Evolutionary conservation across 768 basidiomycete genomes (phyloP).

Genomic region (Leccinum variicolor): DNA sequence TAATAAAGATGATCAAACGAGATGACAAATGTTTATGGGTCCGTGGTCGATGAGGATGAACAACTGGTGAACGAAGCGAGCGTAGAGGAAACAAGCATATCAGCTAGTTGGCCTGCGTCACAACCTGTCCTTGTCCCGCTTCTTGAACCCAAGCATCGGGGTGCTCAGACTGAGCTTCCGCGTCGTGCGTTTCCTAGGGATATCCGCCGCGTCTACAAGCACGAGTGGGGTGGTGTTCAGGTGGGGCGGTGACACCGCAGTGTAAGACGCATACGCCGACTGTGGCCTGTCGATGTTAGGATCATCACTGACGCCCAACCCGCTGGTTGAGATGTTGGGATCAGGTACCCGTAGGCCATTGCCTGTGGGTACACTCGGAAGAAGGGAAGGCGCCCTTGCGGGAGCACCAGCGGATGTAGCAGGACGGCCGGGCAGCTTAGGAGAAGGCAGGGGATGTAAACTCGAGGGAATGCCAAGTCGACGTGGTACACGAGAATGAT

Average conservation of each 20-base stretch:
- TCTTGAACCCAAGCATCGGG: conserved; percentile 54
- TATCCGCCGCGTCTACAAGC: conserved; percentile 17
- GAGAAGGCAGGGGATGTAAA: background rate
- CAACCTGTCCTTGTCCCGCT: conserved; percentile 49
- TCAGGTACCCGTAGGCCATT: conserved; percentile 1
- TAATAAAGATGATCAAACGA: conserved; percentile 28
- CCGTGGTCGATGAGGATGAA: background rate
- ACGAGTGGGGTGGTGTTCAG: conserved; percentile 15
- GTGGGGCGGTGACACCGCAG: conserved; percentile 11
- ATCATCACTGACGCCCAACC: conserved; percentile 1
- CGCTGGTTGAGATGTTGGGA: background rate
- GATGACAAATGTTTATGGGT: background rate
- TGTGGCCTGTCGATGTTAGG: conserved; percentile 16
- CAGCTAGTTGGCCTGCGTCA: conserved; percentile 11
- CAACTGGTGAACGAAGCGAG: background rate
- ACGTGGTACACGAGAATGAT: conserved; percentile 12
- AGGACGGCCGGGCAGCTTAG: conserved; percentile 31
- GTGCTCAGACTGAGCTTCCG: conserved; percentile 69
- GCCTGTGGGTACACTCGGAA: background rate
- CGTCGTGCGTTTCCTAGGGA: conserved; percentile 38
- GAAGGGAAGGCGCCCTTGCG: conserved; percentile 7
- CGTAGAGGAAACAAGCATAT: background rate
- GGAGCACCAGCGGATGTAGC: conserved; percentile 38
- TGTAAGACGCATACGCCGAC: conserved; percentile 26
- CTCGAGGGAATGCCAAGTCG: conserved; percentile 7